Conservation (phyloP, 176 grass and related monocot genomes). For the Saccharum officinarum region DNA sequence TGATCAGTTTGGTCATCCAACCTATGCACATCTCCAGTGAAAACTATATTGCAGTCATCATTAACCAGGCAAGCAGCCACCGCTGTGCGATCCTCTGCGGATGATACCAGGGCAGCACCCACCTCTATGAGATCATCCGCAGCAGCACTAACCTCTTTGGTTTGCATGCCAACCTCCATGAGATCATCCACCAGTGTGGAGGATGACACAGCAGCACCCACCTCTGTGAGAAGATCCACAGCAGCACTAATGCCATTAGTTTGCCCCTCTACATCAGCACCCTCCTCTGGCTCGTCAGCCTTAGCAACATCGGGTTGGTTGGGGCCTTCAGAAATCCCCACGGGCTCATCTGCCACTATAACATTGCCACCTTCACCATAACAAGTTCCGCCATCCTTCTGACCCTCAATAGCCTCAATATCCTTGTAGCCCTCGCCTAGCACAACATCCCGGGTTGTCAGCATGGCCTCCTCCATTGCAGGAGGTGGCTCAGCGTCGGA, state of each 20-base stretch:
- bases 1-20: slow-evolving; percentile 23
- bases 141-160: neutral
- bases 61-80: neutral
- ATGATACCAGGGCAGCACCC: slow-evolving; percentile 6
- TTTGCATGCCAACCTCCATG: neutral
- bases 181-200: neutral
- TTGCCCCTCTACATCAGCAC: neutral
- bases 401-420: slow-evolving; percentile 2
- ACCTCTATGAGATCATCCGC: slow-evolving; percentile 1
- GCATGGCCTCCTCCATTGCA: slow-evolving; percentile 20
- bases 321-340: neutral
- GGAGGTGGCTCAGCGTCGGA: slow-evolving; percentile 21
- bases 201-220: neutral
- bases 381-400: slow-evolving; percentile 2
- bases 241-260: neutral
- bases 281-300: slow-evolving; percentile 10
- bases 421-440: slow-evolving; percentile 4
- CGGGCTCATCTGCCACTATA: neutral
- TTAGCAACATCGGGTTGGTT: neutral
- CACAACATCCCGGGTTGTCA: slow-evolving; percentile 9
- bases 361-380: slow-evolving; percentile 18
- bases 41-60: slow-evolving; percentile 9
- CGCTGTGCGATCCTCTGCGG: neutral
- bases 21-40: neutral
- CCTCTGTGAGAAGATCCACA: neutral